A percentile compares a stretch with the other conserved stretches of the same genome.
These are phyloP conservation scores for Amauroascus verrucosus DNA, from an alignment of 2,329 filamentous ascomycete genomes.

Conservation along the genomic window DNA sequence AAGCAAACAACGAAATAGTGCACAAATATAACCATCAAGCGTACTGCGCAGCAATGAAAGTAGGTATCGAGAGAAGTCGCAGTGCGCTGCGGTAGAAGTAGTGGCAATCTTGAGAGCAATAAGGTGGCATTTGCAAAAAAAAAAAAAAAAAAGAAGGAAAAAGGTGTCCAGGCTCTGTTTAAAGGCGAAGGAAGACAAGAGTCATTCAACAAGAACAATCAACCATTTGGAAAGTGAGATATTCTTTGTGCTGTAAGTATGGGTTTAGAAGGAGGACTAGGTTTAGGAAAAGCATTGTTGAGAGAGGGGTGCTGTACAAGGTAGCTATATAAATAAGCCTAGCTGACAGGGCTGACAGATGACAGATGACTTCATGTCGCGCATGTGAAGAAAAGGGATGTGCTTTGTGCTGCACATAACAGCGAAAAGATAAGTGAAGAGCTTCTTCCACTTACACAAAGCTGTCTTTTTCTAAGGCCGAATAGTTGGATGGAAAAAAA, in stretches of 20 bases:
- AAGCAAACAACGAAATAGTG: not conserved
- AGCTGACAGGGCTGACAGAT: not conserved
- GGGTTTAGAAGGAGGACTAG: not conserved
- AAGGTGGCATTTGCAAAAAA: slow-evolving; percentile 55
- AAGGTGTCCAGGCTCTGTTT: not conserved
- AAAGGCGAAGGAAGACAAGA: slow-evolving; percentile 29
- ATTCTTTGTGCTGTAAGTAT: not conserved
- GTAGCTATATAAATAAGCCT: not conserved
- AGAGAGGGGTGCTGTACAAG: not conserved
- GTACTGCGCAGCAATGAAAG: slow-evolving; percentile 65
- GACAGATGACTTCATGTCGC: not conserved
- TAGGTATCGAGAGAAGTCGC: slow-evolving; percentile 74
- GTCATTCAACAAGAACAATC: slow-evolving; percentile 5
- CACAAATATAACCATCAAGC: slow-evolving; percentile 38
- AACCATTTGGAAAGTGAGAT: not conserved
- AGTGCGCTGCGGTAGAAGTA: slow-evolving; percentile 88
- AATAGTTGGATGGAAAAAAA: too few relatives aligned
- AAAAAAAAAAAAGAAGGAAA: too few relatives aligned
- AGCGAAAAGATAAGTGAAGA: too few relatives aligned
- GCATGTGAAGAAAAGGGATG: too few relatives aligned
- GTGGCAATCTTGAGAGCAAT: slow-evolving; percentile 77
- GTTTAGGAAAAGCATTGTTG: not conserved
- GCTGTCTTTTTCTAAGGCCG: too few relatives aligned
- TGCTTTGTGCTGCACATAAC: too few relatives aligned
- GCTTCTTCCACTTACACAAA: too few relatives aligned